Evolutionary conservation across 352 stramenopile genomes (phyloP).

Genomic region (Globisporangium yorkense): DNA sequence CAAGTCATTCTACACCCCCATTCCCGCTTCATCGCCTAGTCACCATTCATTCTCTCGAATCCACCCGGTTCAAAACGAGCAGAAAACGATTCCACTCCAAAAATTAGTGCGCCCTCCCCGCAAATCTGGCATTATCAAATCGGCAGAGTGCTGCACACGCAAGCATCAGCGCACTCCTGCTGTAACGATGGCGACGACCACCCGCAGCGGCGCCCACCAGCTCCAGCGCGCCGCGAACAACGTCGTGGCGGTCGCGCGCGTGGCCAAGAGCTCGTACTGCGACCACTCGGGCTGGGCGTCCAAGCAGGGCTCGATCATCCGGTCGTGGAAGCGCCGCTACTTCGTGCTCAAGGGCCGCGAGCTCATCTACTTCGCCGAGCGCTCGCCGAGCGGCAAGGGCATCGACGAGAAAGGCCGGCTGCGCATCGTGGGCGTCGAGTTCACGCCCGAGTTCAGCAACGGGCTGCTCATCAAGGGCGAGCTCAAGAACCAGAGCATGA

Average conservation of each 20-base stretch:
- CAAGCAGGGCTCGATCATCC: slow-evolving; percentile 80
- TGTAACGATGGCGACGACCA: slow-evolving; percentile 19
- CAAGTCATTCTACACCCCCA: too few relatives aligned
- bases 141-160: too few relatives aligned
- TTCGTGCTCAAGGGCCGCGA: slow-evolving; percentile 76
- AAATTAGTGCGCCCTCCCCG: too few relatives aligned
- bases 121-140: too few relatives aligned
- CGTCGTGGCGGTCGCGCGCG: slow-evolving; percentile 38
- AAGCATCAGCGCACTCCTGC: neutral
- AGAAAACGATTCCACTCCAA: too few relatives aligned
- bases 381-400: slow-evolving; percentile 62
- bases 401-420: slow-evolving; percentile 74
- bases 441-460: slow-evolving; percentile 61
- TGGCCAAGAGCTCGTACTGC: slow-evolving; percentile 59
- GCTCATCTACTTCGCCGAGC: slow-evolving; percentile 73
- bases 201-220: slow-evolving; percentile 1
- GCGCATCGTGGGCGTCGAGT: slow-evolving; percentile 51
- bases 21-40: too few relatives aligned
- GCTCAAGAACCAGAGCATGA: slow-evolving; percentile 68
- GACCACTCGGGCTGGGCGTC: slow-evolving; percentile 70
- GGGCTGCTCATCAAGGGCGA: slow-evolving; percentile 52
- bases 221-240: slow-evolving; percentile 26
- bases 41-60: too few relatives aligned
- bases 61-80: too few relatives aligned
- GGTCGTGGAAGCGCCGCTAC: slow-evolving; percentile 80